Evolutionary conservation across 1,284 basidiomycete genomes (phyloP).

Genomic region (Cutaneotrichosporon cyanovorans): DNA sequence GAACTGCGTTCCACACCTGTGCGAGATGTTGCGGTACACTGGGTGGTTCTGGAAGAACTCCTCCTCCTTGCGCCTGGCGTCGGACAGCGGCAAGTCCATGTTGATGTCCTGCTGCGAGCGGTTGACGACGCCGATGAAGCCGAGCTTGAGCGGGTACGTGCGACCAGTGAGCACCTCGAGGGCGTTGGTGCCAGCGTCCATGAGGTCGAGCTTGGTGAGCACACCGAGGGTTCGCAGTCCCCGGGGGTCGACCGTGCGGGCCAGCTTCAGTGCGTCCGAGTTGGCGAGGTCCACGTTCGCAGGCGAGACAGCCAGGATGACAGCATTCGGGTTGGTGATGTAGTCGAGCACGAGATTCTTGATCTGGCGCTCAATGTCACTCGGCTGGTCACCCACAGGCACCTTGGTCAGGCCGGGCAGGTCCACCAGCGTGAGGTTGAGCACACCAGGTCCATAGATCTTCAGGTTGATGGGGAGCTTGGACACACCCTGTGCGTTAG

Average conservation of each 20-base stretch:
- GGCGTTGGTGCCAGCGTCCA: conserved; percentile 98
- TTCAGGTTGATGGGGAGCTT: conserved; percentile 89
- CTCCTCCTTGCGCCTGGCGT: conserved; percentile 74
- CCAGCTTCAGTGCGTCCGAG: conserved; percentile 93
- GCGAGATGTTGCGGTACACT: conserved; percentile 91
- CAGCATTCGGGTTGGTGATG: conserved; percentile 82
- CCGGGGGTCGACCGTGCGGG: conserved; percentile 89
- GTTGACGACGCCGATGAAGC: conserved; percentile 96
- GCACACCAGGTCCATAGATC: conserved; percentile 89
- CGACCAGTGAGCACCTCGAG: conserved; percentile 92
- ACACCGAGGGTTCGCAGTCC: conserved; percentile 93
- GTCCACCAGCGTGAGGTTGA: conserved; percentile 94
- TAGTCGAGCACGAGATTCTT: conserved; percentile 88
- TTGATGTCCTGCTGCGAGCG: conserved; percentile 98
- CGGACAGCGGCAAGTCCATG: conserved; percentile 72
- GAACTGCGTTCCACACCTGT: conserved; percentile 94
- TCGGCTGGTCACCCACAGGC: conserved; percentile 62
- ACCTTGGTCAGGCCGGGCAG: conserved; percentile 89
- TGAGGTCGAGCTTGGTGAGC: conserved; percentile 92
- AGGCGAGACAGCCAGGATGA: conserved; percentile 91
- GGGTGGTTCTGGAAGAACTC: conserved; percentile 89
- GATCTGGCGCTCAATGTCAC: conserved; percentile 96
- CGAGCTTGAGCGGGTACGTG: conserved; percentile 93
- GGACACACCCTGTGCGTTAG: conserved; percentile 63
- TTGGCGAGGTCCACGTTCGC: conserved; percentile 98